Conservation (phyloP, 1,284 basidiomycete genomes). For the Rhodotorula mucilaginosa region DNA sequence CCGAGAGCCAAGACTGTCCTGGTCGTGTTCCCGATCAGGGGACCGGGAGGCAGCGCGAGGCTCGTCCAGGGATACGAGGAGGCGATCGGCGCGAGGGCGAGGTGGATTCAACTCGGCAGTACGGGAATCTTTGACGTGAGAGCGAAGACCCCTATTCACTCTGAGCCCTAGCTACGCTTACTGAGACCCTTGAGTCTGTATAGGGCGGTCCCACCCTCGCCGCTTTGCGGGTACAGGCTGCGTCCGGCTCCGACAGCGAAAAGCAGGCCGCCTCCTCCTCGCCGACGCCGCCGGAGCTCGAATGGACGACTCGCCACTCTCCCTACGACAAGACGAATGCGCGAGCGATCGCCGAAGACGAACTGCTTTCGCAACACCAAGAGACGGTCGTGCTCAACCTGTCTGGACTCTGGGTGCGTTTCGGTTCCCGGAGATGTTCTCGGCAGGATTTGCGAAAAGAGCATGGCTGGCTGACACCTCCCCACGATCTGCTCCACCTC, state of each 20-base stretch:
- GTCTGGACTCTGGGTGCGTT: constrained; percentile 57
- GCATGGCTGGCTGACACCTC: neutral
- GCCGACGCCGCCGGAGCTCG: neutral
- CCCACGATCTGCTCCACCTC: accelerated
- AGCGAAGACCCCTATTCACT: constrained; percentile 3
- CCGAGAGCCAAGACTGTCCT: constrained; percentile 61
- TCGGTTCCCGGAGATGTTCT: neutral
- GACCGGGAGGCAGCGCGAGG: constrained; percentile 53
- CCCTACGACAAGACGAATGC: constrained; percentile 50
- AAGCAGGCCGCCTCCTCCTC: neutral
- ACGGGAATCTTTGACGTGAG: constrained; percentile 64
- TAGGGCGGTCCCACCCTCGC: constrained; percentile 44
- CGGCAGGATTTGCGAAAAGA: neutral
- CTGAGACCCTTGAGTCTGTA: neutral
- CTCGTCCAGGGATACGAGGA: constrained; percentile 49
- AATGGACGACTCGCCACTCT: constrained; percentile 60
- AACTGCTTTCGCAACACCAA: constrained; percentile 54
- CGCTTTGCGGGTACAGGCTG: neutral
- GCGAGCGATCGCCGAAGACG: constrained; percentile 57
- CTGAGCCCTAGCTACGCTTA: no score
- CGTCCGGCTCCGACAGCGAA: neutral
- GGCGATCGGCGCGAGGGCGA: constrained; percentile 25
- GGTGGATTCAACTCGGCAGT: constrained; percentile 63
- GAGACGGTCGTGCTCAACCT: constrained; percentile 61
- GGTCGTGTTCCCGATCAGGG: constrained; percentile 62